These are phyloP conservation scores for Dillenia suffruticosa DNA, from an alignment of 164 flowering plant genomes.

Conservation along the genomic window DNA sequence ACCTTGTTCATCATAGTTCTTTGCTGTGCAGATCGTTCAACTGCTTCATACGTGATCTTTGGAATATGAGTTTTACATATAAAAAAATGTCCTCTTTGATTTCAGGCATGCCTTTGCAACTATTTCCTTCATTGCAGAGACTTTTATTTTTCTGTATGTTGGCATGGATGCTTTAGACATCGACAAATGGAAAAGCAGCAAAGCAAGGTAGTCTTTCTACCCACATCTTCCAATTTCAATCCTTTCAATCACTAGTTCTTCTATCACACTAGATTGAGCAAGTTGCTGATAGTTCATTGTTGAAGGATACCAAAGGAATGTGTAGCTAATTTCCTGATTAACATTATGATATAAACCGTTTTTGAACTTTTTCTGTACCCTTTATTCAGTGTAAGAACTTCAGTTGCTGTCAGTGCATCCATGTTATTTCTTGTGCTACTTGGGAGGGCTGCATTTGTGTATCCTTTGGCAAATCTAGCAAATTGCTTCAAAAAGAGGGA, in stretches of 20 bases:
- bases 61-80: too few relatives aligned
- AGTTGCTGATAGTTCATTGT: too few relatives aligned
- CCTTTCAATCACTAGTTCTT: not conserved
- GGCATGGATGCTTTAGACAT: slow-evolving; percentile 68
- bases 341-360: not conserved
- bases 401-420: slow-evolving; percentile 52
- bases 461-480: slow-evolving; percentile 42
- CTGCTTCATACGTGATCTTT: too few relatives aligned
- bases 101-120: slow-evolving; percentile 66
- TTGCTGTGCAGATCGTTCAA: too few relatives aligned
- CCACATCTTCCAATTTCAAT: not conserved
- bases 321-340: too few relatives aligned
- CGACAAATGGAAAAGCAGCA: slow-evolving; percentile 49
- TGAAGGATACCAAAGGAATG: too few relatives aligned
- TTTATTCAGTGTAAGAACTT: slow-evolving; percentile 50
- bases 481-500: slow-evolving; percentile 31
- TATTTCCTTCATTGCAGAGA: slow-evolving; percentile 61
- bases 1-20: too few relatives aligned
- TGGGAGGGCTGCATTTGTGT: slow-evolving; percentile 77
- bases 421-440: slow-evolving; percentile 45
- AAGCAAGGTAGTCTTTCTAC: slow-evolving; percentile 31
- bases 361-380: slow-evolving; percentile 8
- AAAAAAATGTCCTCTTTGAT: not conserved
- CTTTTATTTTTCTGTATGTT: slow-evolving; percentile 60
- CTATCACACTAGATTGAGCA: too few relatives aligned